Conservation (phyloP, 306 rosid genomes). For the Rubus idaeus region DNA sequence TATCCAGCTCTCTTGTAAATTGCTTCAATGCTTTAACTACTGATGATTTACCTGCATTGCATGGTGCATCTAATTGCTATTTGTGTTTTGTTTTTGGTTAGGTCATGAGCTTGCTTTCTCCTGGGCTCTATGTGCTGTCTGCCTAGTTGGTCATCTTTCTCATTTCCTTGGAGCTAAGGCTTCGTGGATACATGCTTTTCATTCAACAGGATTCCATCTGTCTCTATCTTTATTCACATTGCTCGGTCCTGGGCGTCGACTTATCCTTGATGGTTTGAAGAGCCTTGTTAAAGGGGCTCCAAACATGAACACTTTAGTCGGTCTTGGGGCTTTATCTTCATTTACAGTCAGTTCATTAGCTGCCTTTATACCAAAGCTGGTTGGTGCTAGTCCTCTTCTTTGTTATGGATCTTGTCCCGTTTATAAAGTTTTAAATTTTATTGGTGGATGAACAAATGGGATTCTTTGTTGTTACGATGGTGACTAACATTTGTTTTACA, state of each 20-base stretch:
- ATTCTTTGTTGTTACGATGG: background rate
- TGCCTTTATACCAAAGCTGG: slow-evolving; percentile 76
- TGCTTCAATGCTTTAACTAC: slow-evolving; percentile 15
- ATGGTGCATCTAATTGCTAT: slow-evolving; percentile 9
- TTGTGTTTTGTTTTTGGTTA: slow-evolving; percentile 36
- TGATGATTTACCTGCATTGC: slow-evolving; percentile 21
- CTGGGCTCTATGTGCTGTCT: slow-evolving; percentile 93
- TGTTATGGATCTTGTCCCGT: background rate
- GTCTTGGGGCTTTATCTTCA: slow-evolving; percentile 97
- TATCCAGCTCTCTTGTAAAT: background rate
- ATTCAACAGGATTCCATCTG: slow-evolving; percentile 81
- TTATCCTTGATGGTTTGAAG: slow-evolving; percentile 81
- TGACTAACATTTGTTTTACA: background rate
- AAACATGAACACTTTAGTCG: slow-evolving; percentile 95
- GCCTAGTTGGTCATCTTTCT: slow-evolving; percentile 88
- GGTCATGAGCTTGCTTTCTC: slow-evolving; percentile 90
- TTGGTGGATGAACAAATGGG: background rate
- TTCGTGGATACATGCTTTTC: slow-evolving; percentile 79
- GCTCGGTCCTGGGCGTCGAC: slow-evolving; percentile 96
- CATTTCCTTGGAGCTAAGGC: slow-evolving; percentile 86
- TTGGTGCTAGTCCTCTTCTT: slow-evolving; percentile 38
- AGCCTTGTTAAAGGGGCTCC: slow-evolving; percentile 82
- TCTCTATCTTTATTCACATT: slow-evolving; percentile 81
- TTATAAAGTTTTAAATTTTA: background rate
- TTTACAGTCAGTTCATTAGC: slow-evolving; percentile 92